These are phyloP conservation scores for Chlamydomonas schloesseri DNA, from an alignment of 139 green algal species.

Conservation along the genomic window DNA sequence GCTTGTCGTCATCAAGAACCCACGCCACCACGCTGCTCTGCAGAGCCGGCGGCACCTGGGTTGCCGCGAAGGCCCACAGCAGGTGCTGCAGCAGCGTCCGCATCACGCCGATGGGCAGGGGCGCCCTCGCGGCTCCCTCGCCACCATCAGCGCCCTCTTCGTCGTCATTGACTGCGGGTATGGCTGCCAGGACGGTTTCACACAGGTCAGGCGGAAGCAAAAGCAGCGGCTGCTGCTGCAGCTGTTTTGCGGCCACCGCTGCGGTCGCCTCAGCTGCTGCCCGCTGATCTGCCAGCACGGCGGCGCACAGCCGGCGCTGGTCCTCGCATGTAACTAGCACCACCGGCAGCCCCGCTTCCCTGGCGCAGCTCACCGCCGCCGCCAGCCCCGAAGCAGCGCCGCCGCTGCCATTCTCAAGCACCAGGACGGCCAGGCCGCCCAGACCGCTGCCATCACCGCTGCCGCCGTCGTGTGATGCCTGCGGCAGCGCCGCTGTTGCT, in stretches of 20 bases:
- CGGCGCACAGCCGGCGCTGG: background rate
- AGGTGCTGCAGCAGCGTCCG: conserved; percentile 37
- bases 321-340: background rate
- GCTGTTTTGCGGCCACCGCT: too few relatives aligned
- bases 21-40: background rate
- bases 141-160: background rate
- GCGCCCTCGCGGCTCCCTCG: background rate
- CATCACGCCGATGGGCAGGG: conserved; percentile 1
- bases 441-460: background rate
- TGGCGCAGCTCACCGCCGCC: background rate
- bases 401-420: background rate
- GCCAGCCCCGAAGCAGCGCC: background rate
- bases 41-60: background rate
- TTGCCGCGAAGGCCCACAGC: background rate
- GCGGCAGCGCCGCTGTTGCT: too few relatives aligned
- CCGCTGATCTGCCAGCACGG: background rate
- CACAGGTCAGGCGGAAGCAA: background rate
- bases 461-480: too few relatives aligned
- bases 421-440: background rate
- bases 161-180: background rate
- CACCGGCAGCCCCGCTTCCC: background rate
- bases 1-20: conserved; percentile 28
- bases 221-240: background rate
- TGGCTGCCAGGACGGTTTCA: background rate
- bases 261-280: too few relatives aligned